Evolutionary conservation across 441 rosid genomes (phyloP), one percentile per base, ranked within the genome.

Genomic region (Euphorbia corollata): DNA sequence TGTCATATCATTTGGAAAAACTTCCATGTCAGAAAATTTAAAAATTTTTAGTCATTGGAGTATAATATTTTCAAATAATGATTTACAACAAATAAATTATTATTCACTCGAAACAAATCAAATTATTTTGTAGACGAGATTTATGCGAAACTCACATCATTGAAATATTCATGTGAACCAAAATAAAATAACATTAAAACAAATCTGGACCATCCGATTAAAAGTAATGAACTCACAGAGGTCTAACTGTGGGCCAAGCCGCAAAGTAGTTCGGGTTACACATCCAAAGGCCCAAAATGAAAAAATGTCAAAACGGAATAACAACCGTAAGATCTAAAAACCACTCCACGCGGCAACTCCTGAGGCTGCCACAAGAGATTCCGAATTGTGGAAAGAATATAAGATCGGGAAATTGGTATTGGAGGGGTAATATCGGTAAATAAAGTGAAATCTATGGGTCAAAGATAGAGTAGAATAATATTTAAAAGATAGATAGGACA

Each of bases 401-500:
- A 32, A 45, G 54, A 12, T 39, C 20, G 38, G 19, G 8, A 45
- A 58, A 58, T 27, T 2, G 57, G 51, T 32, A 23, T 12, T 1
- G 51, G 13, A 48, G 38, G 20, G 79, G 68, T 24, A 68, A 18
- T 20, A 11, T 32, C 9, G 38, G 77, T 68, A 63, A 76, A 67
- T 36, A 63, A 45, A 1, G 0, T 0, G 13, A 66, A 68, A 68
- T 56, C 47, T 7, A 66, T 69, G 77, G 41, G 84, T 74, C 61
- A 15, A 4, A 30, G 23, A 15, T 3, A 61, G 15, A 19, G 68
- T 12, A 51, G 5, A 1, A 45, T 68, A 65, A 72, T 76, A 75
- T 77, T 80, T 73, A 74, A 72, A 68, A 71, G 82, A 64, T 8
- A 48, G 20, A 36, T 36, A 36, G 41, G 67, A 76, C 72, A 80